A percentile compares a stretch with the other conserved stretches of the same genome.
Evolutionary conservation across 2,329 filamentous ascomycete genomes (phyloP).

Genomic region (Colletotrichum liriopes): DNA sequence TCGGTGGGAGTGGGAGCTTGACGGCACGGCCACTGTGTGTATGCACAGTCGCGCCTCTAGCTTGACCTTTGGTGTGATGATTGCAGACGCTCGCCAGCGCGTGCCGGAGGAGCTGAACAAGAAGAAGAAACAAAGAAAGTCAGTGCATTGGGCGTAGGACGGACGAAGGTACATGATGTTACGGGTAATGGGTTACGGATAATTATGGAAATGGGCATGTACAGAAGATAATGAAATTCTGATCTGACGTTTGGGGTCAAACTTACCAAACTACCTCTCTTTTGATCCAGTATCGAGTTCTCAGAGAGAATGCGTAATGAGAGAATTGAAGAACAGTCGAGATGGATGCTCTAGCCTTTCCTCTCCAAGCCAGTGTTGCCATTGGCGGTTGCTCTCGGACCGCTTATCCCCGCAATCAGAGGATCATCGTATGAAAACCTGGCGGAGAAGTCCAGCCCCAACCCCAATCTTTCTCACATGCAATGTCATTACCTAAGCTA

Average conservation of each 20-base stretch:
- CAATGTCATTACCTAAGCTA: conserved; percentile 30
- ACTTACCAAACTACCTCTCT: not conserved
- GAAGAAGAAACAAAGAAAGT: conserved; percentile 23
- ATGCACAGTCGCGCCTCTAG: conserved; percentile 27
- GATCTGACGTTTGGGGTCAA: not conserved
- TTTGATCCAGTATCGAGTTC: not conserved
- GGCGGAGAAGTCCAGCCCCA: not conserved
- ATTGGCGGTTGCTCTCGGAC: conserved; percentile 15
- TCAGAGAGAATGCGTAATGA: not conserved
- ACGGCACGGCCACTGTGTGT: conserved; percentile 44
- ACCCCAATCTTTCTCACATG: conserved; percentile 32
- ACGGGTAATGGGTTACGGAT: conserved; percentile 19
- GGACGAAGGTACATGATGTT: conserved; percentile 5
- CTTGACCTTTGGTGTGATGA: conserved; percentile 9
- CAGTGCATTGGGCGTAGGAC: conserved; percentile 39
- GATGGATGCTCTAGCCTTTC: not conserved
- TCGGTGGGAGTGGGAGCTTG: conserved; percentile 51
- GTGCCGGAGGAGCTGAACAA: conserved; percentile 3
- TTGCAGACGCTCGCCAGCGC: conserved; percentile 26
- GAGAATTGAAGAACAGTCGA: not conserved
- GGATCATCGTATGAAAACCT: not conserved
- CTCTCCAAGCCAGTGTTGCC: not conserved
- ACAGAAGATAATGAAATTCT: conserved; percentile 7
- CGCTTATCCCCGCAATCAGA: conserved; percentile 14
- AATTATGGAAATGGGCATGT: not conserved